Base-by-base conservation (phyloP, 805 yeast genomes). In the Hanseniaspora nectarophila region DNA sequence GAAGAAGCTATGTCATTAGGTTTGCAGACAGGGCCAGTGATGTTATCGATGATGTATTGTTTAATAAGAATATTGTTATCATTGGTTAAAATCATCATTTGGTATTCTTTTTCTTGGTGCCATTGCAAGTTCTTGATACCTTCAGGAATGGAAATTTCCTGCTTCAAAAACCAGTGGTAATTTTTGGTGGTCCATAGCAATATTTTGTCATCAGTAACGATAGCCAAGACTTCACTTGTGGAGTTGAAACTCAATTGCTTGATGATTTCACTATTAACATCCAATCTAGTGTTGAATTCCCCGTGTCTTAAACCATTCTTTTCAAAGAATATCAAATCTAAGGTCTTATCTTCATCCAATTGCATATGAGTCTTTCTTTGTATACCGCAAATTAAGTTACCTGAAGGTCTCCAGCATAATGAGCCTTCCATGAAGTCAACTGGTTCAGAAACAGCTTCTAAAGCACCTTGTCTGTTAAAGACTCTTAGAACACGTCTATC, bases 121-220 rank as follows among this genome's bases (percentile, higher is more conserved):
- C 95, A 92, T 61, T 74, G 77, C 46, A 76, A 69, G 60, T 73
- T 80, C 28, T 59, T 57, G 32, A 71, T 61, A 23, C 61, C 53
- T 7, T 59, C 54, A 31, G 40, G 16, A 2, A 61, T 59, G 34
- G 63, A 66, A 2, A 89, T 66, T 60, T 84, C 94, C 65, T 85
- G 94, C 61, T 92, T 92, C 59, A 89, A 72, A 66, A 85, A 88
- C 98, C 98, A 92, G 62, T 89, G 94, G 66, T 89, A 92, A 66
- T 92, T 92, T 62, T 85, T 88, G 3, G 85, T 73, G 1, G 94
- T 81, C 97, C 97, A 92, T 23, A 92, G 66, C 62, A 84, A 94
- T n/a, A 92, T 74, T 15, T 77, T 69, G 58, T 80, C 73, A 1
- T 66, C 56, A 28, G 84, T 70, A 38, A 76, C 80, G 12, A 92